Evolutionary conservation across 2,329 filamentous ascomycete genomes (phyloP).

Genomic region (Ophiocordyceps camponoti-leonardi): DNA sequence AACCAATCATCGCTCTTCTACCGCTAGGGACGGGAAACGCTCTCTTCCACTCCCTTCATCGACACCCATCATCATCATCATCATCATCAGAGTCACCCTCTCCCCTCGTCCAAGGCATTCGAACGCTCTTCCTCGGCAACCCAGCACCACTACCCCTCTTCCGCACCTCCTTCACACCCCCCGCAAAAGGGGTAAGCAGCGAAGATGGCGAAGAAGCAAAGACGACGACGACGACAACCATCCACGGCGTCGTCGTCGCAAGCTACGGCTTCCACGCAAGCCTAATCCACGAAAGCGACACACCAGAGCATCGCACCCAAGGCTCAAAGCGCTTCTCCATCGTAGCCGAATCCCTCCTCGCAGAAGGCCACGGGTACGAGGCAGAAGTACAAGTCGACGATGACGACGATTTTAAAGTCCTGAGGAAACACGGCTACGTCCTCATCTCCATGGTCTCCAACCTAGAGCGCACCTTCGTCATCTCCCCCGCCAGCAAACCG

Average conservation of each 20-base stretch:
- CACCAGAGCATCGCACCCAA: slow-evolving; percentile 58
- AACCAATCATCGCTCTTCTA: slow-evolving; percentile 32
- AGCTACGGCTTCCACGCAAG: slow-evolving; percentile 84
- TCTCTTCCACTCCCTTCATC: slow-evolving; percentile 42
- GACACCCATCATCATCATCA: slow-evolving; percentile 24
- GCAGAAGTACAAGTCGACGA: slow-evolving; percentile 10
- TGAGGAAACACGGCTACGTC: slow-evolving; percentile 67
- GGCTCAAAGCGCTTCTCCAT: slow-evolving; percentile 69
- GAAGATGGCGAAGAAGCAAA: slow-evolving; percentile 1
- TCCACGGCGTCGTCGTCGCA: slow-evolving; percentile 67
- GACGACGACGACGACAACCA: slow-evolving; percentile 10
- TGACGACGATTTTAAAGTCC: too few relatives aligned
- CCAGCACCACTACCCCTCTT: slow-evolving; percentile 43
- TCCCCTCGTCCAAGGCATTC: slow-evolving; percentile 30
- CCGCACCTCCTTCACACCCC: slow-evolving; percentile 40
- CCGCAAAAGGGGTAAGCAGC: slow-evolving; percentile 21
- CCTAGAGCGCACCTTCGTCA: slow-evolving; percentile 65
- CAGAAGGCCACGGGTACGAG: slow-evolving; percentile 30
- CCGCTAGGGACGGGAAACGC: slow-evolving; percentile 51
- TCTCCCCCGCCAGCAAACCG: slow-evolving; percentile 56
- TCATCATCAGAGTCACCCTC: slow-evolving; percentile 23
- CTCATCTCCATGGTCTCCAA: slow-evolving; percentile 63
- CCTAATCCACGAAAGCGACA: slow-evolving; percentile 83
- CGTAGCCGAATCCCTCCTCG: slow-evolving; percentile 62
- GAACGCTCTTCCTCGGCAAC: slow-evolving; percentile 41